Evolutionary conservation across 2,329 filamentous ascomycete species (phyloP), one percentile per base, ranked within the genome.

Genomic region (Monosporascus sp.): DNA sequence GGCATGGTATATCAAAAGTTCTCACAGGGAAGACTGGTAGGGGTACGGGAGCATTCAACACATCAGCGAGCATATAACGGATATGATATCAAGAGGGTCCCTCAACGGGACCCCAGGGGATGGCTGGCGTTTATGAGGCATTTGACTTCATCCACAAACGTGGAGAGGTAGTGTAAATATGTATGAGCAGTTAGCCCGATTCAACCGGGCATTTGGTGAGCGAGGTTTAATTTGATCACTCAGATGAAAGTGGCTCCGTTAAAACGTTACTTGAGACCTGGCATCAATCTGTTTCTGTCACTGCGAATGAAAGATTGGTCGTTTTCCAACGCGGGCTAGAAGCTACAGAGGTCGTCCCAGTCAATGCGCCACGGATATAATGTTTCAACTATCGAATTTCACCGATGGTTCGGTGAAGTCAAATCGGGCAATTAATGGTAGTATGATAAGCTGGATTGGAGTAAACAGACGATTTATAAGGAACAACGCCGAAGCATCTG

Each of bases 1-100:
- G 58, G 61, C 58, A 61, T 62, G 66, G 62, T 62, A 67, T 64
- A 66, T 60, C 60, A 67, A 66, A 68, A 67, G 64, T 62, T 62
- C 64, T 61, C 60, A 58, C 58, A 61, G 63, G 66, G 59, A 65
- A 62, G 60, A 62, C 56, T 59, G 62, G 60, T 54, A 60, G 61
- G 60, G 61, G 62, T 60, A 54, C 46, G 49, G 64, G 61, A 66
- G 66, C 64, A 69, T 69, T 69, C 67, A 69, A 69, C 67, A 69
- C 62, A 54, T 46, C 5, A 46, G 43, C 43, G 55, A 62, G 66
- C 66, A 69, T 68, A 62, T 64, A 64, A 60, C 59, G 63, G 62
- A 59, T 57, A 64, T 66, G 66, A 69, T 69, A 68, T 63, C 66
- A 65, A 34, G 51, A 48, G 52, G 59, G 66, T 65, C 66, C 66